Evolutionary conservation across 495 filamentous ascomycete genomes (phyloP).

Genomic region (Aspergillus wentii): DNA sequence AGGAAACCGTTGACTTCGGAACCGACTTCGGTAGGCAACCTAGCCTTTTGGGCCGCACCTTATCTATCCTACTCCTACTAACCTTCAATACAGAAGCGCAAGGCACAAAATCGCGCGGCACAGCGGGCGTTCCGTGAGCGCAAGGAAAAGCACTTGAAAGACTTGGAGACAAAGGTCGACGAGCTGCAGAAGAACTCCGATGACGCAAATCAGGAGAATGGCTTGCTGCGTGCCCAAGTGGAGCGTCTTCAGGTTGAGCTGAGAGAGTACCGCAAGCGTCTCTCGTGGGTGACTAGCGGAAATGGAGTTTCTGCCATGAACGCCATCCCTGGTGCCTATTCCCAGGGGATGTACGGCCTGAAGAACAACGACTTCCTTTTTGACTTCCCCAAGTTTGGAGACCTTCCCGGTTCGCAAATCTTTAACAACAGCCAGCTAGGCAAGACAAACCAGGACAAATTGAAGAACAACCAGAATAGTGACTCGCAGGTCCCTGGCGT

Average conservation of each 20-base stretch:
- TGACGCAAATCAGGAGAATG: constrained; percentile 79
- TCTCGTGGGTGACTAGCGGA: constrained; percentile 55
- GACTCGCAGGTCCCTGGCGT: constrained; percentile 30
- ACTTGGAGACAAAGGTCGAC: constrained; percentile 89
- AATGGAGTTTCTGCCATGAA: constrained; percentile 45
- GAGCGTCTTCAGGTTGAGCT: constrained; percentile 83
- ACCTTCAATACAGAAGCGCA: constrained; percentile 75
- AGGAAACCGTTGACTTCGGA: constrained; percentile 94
- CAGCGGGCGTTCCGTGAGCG: constrained; percentile 96
- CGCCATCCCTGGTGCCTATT: constrained; percentile 32
- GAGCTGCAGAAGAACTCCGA: constrained; percentile 88
- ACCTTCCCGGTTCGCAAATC: constrained; percentile 60
- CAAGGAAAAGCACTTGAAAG: constrained; percentile 96
- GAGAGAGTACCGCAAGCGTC: constrained; percentile 81
- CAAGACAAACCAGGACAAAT: constrained; percentile 29
- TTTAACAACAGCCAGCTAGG: constrained; percentile 42
- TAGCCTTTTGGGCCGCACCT: constrained; percentile 1
- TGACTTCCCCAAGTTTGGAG: constrained; percentile 91
- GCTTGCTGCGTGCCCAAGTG: constrained; percentile 75
- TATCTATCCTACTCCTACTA: constrained; percentile 24
- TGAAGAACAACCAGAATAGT: constrained; percentile 15
- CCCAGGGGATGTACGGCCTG: constrained; percentile 39
- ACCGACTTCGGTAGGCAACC: constrained; percentile 78
- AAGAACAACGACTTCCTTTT: constrained; percentile 85
- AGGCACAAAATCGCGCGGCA: constrained; percentile 95